Evolutionary conservation across 805 yeast species (phyloP).

Genomic region (Priceomyces melissophilus): DNA sequence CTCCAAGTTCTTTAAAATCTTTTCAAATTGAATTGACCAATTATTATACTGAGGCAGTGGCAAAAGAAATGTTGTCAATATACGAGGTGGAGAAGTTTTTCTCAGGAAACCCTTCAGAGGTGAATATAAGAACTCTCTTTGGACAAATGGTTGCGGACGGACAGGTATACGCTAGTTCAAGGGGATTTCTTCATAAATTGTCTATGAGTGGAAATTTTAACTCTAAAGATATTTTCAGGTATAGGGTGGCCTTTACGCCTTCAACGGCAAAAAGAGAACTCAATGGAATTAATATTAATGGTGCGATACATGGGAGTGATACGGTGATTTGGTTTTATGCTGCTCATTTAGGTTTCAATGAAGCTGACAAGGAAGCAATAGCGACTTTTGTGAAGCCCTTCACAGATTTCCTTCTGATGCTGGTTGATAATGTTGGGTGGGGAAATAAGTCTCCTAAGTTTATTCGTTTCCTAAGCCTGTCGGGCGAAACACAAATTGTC

Average conservation of each 20-base stretch:
- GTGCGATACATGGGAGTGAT: slow-evolving; percentile 38
- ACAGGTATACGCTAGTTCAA: slow-evolving; percentile 36
- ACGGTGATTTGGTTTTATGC: slow-evolving; percentile 29
- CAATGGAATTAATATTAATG: slow-evolving; percentile 11
- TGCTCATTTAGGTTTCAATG: slow-evolving; percentile 21
- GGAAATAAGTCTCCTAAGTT: slow-evolving; percentile 18
- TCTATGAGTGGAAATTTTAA: slow-evolving; percentile 22
- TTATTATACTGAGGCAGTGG: slow-evolving; percentile 29
- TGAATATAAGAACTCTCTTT: slow-evolving; percentile 18
- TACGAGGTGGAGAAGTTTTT: slow-evolving; percentile 10
- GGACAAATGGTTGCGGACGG: slow-evolving; percentile 36
- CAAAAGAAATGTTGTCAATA: slow-evolving; percentile 20
- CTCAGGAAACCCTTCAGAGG: slow-evolving; percentile 4
- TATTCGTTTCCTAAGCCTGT: slow-evolving; percentile 22
- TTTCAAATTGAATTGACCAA: slow-evolving; percentile 29
- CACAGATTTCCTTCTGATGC: slow-evolving; percentile 22
- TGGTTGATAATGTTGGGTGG: slow-evolving; percentile 21
- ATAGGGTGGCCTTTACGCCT: slow-evolving; percentile 26
- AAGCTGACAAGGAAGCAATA: slow-evolving; percentile 19
- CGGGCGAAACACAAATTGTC: slow-evolving; percentile 22
- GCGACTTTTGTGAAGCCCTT: slow-evolving; percentile 27
- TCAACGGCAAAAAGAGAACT: slow-evolving; percentile 17
- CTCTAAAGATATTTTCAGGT: slow-evolving; percentile 22
- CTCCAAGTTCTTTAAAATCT: slow-evolving; percentile 24
- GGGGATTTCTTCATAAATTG: slow-evolving; percentile 31